Evolutionary conservation across 2,329 filamentous ascomycete species (phyloP).

Genomic region (Aureobasidium sp.): DNA sequence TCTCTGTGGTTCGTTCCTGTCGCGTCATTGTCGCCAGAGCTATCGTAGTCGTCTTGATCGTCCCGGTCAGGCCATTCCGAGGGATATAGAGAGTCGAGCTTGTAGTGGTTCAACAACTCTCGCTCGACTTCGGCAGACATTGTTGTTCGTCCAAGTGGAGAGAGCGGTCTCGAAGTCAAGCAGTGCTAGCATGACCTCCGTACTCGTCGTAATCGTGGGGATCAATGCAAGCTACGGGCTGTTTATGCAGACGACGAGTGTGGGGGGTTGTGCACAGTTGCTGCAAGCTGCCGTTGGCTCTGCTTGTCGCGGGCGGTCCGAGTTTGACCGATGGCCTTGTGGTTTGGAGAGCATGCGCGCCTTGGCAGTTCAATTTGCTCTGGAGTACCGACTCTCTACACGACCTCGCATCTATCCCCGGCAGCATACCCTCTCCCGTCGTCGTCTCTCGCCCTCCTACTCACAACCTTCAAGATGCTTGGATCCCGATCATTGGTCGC

Average conservation of each 20-base stretch:
- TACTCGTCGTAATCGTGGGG: background rate
- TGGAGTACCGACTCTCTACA: background rate
- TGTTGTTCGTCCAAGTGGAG: background rate
- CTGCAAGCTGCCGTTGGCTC: no score
- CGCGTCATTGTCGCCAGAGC: conserved; percentile 39
- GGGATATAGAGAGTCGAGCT: conserved; percentile 68
- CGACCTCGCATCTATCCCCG: background rate
- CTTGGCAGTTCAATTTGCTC: background rate
- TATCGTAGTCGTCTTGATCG: conserved; percentile 61
- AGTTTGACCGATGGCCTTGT: background rate
- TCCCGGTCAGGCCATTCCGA: conserved; percentile 80
- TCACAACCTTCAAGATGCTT: conserved; percentile 57
- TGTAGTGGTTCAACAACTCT: conserved; percentile 80
- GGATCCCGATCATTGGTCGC: conserved; percentile 68
- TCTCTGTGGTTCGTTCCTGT: conserved; percentile 30
- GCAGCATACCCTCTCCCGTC: background rate
- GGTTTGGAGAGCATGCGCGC: background rate
- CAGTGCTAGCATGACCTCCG: background rate
- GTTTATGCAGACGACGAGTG: background rate
- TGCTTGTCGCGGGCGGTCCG: background rate
- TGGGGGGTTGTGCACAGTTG: background rate
- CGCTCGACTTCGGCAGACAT: conserved; percentile 62
- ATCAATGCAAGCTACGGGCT: background rate
- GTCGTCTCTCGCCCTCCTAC: background rate
- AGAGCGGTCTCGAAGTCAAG: background rate